phyloP scores from a whole-genome alignment of 1,284 basidiomycete genomes.

The Cryptococcus sp. region DNA sequence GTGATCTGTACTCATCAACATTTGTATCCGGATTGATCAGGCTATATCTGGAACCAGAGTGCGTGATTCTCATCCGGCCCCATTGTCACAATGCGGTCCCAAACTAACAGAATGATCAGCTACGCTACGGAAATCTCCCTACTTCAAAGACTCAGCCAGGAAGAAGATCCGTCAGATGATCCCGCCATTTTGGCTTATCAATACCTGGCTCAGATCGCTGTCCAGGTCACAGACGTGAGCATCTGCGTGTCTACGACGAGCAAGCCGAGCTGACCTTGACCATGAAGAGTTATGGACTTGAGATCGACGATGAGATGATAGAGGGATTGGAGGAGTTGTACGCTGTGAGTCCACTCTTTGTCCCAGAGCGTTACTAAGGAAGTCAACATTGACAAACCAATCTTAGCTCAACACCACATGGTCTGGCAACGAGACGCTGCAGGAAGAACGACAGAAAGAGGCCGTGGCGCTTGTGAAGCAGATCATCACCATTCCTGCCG shows the following conservation, averaged over 20 bases:
- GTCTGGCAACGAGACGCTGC: constrained; percentile 8
- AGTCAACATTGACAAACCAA: not conserved
- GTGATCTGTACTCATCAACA: not conserved
- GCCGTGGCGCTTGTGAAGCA: constrained; percentile 15
- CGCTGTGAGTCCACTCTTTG: not conserved
- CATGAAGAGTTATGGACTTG: constrained; percentile 29
- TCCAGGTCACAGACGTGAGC: constrained; percentile 24
- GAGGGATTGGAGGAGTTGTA: constrained; percentile 20
- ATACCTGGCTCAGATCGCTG: constrained; percentile 31
- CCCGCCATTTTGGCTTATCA: constrained; percentile 23
- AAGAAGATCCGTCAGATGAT: constrained; percentile 17
- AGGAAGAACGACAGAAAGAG: constrained; percentile 6
- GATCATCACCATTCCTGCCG: constrained; percentile 21
- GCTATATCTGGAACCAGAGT: constrained; percentile 23
- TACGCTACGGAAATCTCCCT: constrained; percentile 12
- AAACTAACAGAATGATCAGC: constrained; percentile 1
- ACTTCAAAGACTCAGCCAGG: constrained; percentile 9
- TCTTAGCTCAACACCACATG: constrained; percentile 21
- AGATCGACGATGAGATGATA: constrained; percentile 18
- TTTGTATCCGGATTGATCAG: constrained; percentile 6
- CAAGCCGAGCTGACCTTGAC: too few relatives aligned
- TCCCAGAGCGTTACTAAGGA: not conserved
- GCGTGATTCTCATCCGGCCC: not conserved
- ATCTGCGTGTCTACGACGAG: not conserved
- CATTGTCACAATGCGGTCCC: not conserved